Percentiles rank a stretch among this genome's conserved stretches.
These are phyloP conservation scores for Flaveria linearis DNA, from an alignment of 129 eudicot species.

Conservation along the genomic window DNA sequence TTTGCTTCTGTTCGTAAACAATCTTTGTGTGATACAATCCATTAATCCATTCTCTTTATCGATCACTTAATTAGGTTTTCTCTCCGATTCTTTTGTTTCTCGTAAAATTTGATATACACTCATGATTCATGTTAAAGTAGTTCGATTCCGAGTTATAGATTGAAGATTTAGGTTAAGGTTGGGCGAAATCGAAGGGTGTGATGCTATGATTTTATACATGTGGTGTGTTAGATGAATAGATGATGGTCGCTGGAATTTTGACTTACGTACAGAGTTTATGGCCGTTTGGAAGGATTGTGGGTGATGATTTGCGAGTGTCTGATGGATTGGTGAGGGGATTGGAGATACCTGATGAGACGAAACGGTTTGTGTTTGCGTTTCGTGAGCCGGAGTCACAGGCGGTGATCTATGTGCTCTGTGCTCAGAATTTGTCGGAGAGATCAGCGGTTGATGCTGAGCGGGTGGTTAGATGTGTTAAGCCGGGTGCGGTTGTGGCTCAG, in stretches of 20 bases:
- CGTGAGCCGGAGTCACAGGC: conserved; percentile 57
- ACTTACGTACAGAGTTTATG: conserved; percentile 53
- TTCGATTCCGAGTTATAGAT: not conserved
- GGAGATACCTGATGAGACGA: conserved; percentile 65
- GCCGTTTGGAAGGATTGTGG: conserved; percentile 53
- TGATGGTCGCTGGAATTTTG: conserved; percentile 40
- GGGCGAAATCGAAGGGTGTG: conserved; percentile 1
- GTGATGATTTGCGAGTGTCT: conserved; percentile 61
- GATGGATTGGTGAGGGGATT: conserved; percentile 60
- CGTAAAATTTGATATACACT: not conserved
- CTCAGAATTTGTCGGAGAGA: conserved; percentile 84
- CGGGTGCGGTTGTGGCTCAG: conserved; percentile 79
- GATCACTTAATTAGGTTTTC: conserved; percentile 27
- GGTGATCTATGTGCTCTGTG: conserved; percentile 69
- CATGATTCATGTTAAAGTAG: not conserved
- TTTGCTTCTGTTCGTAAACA: conserved; percentile 3
- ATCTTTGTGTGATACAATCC: not conserved
- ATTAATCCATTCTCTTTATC: not conserved
- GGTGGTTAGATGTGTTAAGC: conserved; percentile 64
- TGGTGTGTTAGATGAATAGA: conserved; percentile 19
- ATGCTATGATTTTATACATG: conserved; percentile 3
- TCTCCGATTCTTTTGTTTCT: not conserved
- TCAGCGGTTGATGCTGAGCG: conserved; percentile 67
- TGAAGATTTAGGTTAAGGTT: conserved; percentile 5
- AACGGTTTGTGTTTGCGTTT: conserved; percentile 77